phyloP scores from a whole-genome alignment of 2,329 filamentous ascomycete genomes.

The Ophiocordyceps camponoti-saundersi region DNA sequence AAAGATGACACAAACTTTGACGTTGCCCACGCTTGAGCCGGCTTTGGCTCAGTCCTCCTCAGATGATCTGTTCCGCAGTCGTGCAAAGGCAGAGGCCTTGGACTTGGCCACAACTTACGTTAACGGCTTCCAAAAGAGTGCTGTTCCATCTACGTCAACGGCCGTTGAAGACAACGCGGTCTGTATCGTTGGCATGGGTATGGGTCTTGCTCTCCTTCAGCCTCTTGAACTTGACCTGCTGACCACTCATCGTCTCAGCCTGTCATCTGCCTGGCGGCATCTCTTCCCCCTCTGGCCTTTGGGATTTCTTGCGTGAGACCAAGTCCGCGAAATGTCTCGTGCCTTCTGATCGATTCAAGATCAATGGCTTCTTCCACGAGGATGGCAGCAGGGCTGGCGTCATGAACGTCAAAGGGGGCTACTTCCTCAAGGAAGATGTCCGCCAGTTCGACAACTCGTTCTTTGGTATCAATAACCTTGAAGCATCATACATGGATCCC shows the following conservation, averaged over 20 bases:
- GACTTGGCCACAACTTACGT: background rate
- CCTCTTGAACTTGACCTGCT: background rate
- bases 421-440: slow-evolving; percentile 12
- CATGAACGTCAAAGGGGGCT: slow-evolving; percentile 7
- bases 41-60: background rate
- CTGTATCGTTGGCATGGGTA: background rate
- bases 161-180: background rate
- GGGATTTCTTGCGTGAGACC: slow-evolving; percentile 4
- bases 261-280: slow-evolving; percentile 7
- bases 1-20: background rate
- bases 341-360: slow-evolving; percentile 9
- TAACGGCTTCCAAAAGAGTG: background rate
- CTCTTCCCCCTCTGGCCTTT: slow-evolving; percentile 4
- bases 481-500: slow-evolving; percentile 21
- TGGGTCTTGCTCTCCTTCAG: background rate
- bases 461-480: slow-evolving; percentile 20
- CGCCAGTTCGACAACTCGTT: slow-evolving; percentile 18
- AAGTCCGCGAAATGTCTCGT: slow-evolving; percentile 1
- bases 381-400: slow-evolving; percentile 12
- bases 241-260: background rate
- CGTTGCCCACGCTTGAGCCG: background rate
- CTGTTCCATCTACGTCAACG: background rate
- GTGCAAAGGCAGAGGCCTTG: background rate
- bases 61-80: background rate
- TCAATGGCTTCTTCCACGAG: slow-evolving; percentile 13